phyloP scores from a whole-genome alignment of 2,329 filamentous ascomycete species.

The Penicillium expansum region DNA sequence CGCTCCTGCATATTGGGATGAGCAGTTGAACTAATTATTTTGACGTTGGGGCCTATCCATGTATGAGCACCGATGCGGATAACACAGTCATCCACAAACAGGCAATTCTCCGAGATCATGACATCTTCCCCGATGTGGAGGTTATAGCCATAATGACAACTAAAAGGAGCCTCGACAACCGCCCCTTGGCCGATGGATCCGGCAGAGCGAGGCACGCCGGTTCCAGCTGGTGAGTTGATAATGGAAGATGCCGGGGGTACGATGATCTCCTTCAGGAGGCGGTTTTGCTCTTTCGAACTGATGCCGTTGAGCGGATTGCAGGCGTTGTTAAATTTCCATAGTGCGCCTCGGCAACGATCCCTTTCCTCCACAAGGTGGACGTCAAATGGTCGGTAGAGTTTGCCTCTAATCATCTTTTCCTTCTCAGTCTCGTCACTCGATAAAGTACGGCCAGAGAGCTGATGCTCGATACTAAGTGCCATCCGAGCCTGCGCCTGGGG shows the following conservation, averaged over 20 bases:
- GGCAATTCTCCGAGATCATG: constrained; percentile 77
- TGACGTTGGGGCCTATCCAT: constrained; percentile 77
- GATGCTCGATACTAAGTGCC: constrained; percentile 44
- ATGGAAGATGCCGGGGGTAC: constrained; percentile 32
- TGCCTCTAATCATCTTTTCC: constrained; percentile 81
- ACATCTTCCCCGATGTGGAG: constrained; percentile 83
- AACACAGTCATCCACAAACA: constrained; percentile 79
- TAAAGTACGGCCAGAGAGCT: constrained; percentile 38
- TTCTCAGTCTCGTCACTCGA: constrained; percentile 65
- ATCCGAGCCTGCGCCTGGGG: constrained; percentile 45
- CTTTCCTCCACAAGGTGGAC: constrained; percentile 76
- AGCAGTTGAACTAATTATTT: constrained; percentile 73
- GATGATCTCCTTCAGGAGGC: constrained; percentile 40
- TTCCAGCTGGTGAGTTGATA: constrained; percentile 51
- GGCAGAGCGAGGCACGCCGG: constrained; percentile 52
- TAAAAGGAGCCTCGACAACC: constrained; percentile 82
- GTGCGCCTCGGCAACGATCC: constrained; percentile 75
- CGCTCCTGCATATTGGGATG: constrained; percentile 70
- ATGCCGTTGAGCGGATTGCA: constrained; percentile 71
- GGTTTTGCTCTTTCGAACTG: constrained; percentile 50
- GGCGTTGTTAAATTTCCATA: constrained; percentile 84
- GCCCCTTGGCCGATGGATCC: constrained; percentile 71
- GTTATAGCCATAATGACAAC: constrained; percentile 95
- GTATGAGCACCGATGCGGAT: constrained; percentile 73
- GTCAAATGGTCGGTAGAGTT: constrained; percentile 76